Evolutionary conservation across 176 grass and related monocot species (phyloP), one percentile per base, ranked within the genome.

Genomic region (Carex littledalei): DNA sequence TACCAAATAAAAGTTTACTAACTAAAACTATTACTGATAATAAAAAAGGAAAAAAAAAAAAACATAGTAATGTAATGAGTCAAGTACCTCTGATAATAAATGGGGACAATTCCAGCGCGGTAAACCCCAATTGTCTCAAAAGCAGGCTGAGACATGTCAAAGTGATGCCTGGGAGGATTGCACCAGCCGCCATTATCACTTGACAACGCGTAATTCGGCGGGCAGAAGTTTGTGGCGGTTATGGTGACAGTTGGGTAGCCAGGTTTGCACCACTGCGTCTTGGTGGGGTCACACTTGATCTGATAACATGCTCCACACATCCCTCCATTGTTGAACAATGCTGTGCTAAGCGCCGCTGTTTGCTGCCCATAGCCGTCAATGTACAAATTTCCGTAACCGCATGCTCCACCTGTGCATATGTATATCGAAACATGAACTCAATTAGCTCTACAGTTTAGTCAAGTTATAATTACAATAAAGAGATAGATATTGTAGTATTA

Each of bases 141-240:
- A 26, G 85, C 76, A 20, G 76, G 85, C 63, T 81, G 85, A 32
- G 85, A 81, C 94, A 97, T 94, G 81, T 95, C 90, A 32, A 95
- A 95, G 86, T 95, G 93, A 0, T 53, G 16, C 0, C 88, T 85
- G 6, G 83, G 88, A 2, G 93, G 79, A 79, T 95, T 95, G 89
- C 93, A 94, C 88, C 93, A 94, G 1, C 93, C 88, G 9, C 94
- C 94, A 55, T 77, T 56, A 71, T 94, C 53, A 41, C 58, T 85
- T 12, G 88, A 29, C 0, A 88, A 63, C 7, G 82, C 66, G 49
- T 88, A 92, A 74, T 97, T 97, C 32, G 91, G 91, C 8, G 91
- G 94, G 55, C 94, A 94, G 81, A 81, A 90, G 86, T 94, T 92
- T 50, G 91, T 97, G 24, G 84, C 89, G 0, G 94, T 90, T 6